phyloP scores from a whole-genome alignment of 345 rosid genomes.

The Eucalyptus virginea region DNA sequence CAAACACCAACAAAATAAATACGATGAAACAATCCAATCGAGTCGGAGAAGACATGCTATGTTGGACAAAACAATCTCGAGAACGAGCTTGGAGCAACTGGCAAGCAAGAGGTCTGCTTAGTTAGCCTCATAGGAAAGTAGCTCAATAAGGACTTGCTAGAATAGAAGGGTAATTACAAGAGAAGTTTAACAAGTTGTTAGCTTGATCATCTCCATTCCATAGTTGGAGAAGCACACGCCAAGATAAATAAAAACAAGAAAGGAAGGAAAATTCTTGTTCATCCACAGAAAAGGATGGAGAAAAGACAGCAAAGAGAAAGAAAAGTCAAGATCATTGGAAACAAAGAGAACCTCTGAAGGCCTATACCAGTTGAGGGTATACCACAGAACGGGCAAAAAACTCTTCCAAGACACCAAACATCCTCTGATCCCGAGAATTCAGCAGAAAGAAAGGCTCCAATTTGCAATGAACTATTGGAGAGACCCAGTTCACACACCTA shows the following conservation, averaged over 20 bases:
- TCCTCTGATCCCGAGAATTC: slow-evolving; percentile 34
- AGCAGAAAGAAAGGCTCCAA: slow-evolving; percentile 5
- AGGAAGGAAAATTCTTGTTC: neutral
- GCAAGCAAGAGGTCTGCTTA: neutral
- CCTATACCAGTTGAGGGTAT: slow-evolving; percentile 36
- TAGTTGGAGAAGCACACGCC: neutral
- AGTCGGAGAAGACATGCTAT: neutral
- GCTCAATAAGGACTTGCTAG: neutral
- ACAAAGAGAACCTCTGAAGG: slow-evolving; percentile 42
- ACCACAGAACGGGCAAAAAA: slow-evolving; percentile 43
- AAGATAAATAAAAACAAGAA: neutral
- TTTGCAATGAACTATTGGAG: neutral
- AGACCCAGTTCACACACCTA: neutral
- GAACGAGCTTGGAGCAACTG: neutral
- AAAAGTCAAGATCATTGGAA: neutral
- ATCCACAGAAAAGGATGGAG: neutral
- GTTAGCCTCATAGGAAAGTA: neutral
- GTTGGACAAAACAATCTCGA: neutral
- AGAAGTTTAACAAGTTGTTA: neutral
- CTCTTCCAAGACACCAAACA: slow-evolving; percentile 4
- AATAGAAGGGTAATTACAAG: neutral
- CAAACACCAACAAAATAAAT: neutral
- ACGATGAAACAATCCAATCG: neutral
- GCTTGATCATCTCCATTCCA: neutral
- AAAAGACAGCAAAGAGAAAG: neutral